Evolutionary conservation across 371 early-diverging fungal genomes (phyloP), one percentile per base, ranked within the genome.

Genomic region (Actinomortierella wolfii): DNA sequence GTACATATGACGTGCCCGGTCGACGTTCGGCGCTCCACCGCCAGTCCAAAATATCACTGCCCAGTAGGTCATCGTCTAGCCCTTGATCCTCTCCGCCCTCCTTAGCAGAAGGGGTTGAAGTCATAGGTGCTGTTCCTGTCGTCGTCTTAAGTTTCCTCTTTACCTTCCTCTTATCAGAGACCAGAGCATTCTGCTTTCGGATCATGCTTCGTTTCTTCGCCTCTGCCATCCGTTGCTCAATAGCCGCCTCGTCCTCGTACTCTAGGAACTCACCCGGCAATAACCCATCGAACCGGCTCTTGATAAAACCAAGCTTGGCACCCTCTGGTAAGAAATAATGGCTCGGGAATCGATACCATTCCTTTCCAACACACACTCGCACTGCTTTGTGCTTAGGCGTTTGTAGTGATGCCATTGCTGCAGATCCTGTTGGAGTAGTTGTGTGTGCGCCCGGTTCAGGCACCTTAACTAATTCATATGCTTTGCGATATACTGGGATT

Each of bases 311-410:
- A 28, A 93, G 57, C 7, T 83, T 78, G 15, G 82, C 79, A 44
- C 82, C 83, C 21, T 78, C 73, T 1, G 95, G 97, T 21, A 97
- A 74, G 65, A 94, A 92, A 79, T 89, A 97, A 60, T 95, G 94
- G 8, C 90, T 85, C 0, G 96, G 96, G 77, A 94, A 97, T 20
- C 95, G 79, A 67, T 94, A 90, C 98, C 98, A 98, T 64, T 96
- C 98, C 62, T 89, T 90, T 29, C 94, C 97, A 44, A 96, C 81
- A 73, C 97, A 98, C 8, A 97, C 81, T 20, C 77, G 83, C 23
- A 79, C 60, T 1, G 47, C 39, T 29, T 76, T 59, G 26, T 63
- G 20, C 28, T 52, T 28, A 47, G 43, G 74, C 8, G 23, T 15
- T 28, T 26, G 14, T 8, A 49, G 4, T 48, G 23, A 13, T 21